Base-by-base conservation (phyloP, 495 filamentous ascomycete species). In the Penicillium angulare region DNA sequence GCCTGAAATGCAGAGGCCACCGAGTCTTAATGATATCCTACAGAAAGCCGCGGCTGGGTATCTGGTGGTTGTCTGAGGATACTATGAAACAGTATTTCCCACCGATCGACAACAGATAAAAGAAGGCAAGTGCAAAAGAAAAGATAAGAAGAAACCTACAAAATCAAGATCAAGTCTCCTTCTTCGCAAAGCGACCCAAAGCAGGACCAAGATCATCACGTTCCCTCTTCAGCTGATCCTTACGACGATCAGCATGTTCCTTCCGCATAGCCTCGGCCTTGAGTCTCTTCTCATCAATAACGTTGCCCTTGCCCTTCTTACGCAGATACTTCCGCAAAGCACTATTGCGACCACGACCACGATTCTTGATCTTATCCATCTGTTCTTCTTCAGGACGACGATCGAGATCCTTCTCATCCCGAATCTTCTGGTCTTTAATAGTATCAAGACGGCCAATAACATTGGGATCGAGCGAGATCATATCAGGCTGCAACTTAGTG, bases 401-500 rank as follows among this genome's bases (percentile, higher is more conserved):
- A 57, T 96, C 92, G 29, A 88, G 76, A 66, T 95, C 85, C 57
- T 79, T 79, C 61, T 90, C 86, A 44, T 83, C 82, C 61, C 82
- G 81, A 23, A 81, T 77, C 71, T 90, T 84, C 69, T 86, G 75
- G 55, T 86, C 82, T 44, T 83, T 86, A 61, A 85, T 76, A 31
- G 88, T 76, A 66, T 97, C 90, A 23, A 98, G 75, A 33, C 82
- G 88, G 27, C 93, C 93, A 56, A 98, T 80, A 62, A 88, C 90
- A 67, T 90, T 86, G 34, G 93, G 95, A 53, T 97, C 85, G 2
- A 97, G 73, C 8, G 89, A 88, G 42, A 98, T 98, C 92, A 97
- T 98, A 60, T 95, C 93, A 10, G 93, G 92, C 59, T 92, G 85
- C 32, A 98, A 75, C 75, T 98, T 98, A 75, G 91, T 90, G 50